Percentiles rank a stretch among this genome's conserved stretches.
These are phyloP conservation scores for Dendrothele bispora DNA, from an alignment of 768 basidiomycete species.

Conservation along the genomic window DNA sequence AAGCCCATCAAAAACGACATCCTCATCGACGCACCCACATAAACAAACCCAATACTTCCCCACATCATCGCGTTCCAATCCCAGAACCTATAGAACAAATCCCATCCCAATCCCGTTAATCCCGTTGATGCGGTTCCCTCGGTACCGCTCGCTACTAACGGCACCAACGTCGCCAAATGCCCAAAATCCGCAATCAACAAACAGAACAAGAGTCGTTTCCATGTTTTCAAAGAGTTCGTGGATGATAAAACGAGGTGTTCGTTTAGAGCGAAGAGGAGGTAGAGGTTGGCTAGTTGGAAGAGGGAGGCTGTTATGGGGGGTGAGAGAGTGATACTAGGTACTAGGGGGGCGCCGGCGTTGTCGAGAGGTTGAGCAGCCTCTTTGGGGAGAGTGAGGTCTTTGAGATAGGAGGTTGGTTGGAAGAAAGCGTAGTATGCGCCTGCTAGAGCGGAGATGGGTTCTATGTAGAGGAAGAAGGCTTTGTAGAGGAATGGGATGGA, in stretches of 20 bases:
- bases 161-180: constrained; percentile 44
- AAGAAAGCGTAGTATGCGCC: constrained; percentile 49
- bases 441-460: constrained; percentile 49
- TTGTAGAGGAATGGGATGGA: constrained; percentile 31
- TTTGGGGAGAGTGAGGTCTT: constrained; percentile 28
- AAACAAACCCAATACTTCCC: constrained; percentile 57
- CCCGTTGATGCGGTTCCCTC: too few relatives aligned
- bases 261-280: constrained; percentile 50
- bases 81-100: constrained; percentile 43
- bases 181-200: constrained; percentile 51
- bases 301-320: constrained; percentile 39
- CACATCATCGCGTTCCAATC: constrained; percentile 54
- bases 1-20: constrained; percentile 38
- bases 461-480: constrained; percentile 51
- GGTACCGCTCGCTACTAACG: too few relatives aligned
- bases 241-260: constrained; percentile 50
- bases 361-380: neutral
- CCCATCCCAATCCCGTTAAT: constrained; percentile 37
- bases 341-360: neutral
- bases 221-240: constrained; percentile 36
- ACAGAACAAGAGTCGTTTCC: constrained; percentile 42
- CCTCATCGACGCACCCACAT: constrained; percentile 43
- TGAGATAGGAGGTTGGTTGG: constrained; percentile 36
- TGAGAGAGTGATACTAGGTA: constrained; percentile 10
- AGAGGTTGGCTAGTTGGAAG: constrained; percentile 50